A percentile compares a stretch with the other conserved stretches of the same genome.
These are phyloP conservation scores for Eucalyptus marginata DNA, from an alignment of 345 rosid genomes.

Conservation along the genomic window DNA sequence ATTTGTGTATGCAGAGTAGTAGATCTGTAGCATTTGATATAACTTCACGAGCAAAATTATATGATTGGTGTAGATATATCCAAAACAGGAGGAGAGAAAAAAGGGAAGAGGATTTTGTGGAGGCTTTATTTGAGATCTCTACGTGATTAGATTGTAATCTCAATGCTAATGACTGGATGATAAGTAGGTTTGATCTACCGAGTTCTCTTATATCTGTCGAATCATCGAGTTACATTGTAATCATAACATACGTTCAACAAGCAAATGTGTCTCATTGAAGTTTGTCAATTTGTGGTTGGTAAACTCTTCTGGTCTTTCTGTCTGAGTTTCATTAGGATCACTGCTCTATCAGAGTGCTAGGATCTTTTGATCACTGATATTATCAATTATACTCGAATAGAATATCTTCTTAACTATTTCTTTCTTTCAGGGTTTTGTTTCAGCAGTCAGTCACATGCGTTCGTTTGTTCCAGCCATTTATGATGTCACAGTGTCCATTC, in stretches of 20 bases:
- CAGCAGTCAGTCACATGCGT: constrained; percentile 90
- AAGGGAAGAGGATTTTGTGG: neutral
- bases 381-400: neutral
- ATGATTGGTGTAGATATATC: neutral
- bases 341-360: neutral
- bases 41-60: neutral
- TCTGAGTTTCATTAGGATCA: neutral
- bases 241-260: neutral
- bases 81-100: neutral
- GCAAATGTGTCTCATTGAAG: neutral
- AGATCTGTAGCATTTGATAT: neutral
- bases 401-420: neutral
- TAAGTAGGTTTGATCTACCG: neutral
- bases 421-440: constrained; percentile 79
- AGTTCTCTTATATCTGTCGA: neutral
- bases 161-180: neutral
- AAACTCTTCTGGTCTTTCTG: neutral
- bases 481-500: constrained; percentile 77
- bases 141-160: neutral
- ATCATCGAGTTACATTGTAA: neutral
- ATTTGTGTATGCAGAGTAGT: neutral
- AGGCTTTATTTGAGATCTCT: neutral
- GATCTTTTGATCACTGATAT: neutral
- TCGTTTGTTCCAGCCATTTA: constrained; percentile 93
- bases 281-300: neutral